phyloP scores from a whole-genome alignment of 2,329 filamentous ascomycete species.

The Fusarium algeriense region DNA sequence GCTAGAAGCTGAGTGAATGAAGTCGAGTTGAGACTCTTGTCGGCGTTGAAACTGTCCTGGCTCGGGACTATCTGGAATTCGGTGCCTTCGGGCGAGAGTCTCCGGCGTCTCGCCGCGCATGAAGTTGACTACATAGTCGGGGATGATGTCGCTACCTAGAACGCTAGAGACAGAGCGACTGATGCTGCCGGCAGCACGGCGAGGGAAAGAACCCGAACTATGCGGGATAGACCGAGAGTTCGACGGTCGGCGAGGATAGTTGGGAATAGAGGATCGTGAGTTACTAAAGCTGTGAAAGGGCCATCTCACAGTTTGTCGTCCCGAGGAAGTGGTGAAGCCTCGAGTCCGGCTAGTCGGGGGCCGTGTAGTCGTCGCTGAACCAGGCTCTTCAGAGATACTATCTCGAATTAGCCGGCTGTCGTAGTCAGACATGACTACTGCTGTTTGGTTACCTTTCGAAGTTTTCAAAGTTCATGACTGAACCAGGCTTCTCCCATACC shows the following conservation, averaged over 20 bases:
- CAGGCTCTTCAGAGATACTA: conserved; percentile 46
- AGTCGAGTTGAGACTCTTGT: conserved; percentile 32
- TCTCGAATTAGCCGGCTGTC: conserved; percentile 22
- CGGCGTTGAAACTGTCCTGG: conserved; percentile 39
- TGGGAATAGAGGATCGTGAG: conserved; percentile 44
- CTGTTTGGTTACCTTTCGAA: conserved; percentile 42
- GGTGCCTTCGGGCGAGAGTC: conserved; percentile 60
- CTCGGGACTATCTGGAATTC: conserved; percentile 46
- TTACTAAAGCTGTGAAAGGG: conserved; percentile 48
- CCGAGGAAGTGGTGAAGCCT: conserved; percentile 46
- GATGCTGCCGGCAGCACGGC: conserved; percentile 46
- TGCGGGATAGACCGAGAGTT: conserved; percentile 40
- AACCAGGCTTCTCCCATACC: conserved; percentile 43
- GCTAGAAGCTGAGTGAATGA: conserved; percentile 15
- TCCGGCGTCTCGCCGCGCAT: conserved; percentile 68
- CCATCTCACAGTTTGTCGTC: conserved; percentile 45
- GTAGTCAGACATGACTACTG: conserved; percentile 11
- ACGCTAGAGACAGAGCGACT: conserved; percentile 48
- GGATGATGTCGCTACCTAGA: conserved; percentile 61
- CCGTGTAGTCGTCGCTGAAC: conserved; percentile 29
- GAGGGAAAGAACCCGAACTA: conserved; percentile 42
- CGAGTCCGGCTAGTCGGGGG: conserved; percentile 43
- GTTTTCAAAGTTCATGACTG: conserved; percentile 45
- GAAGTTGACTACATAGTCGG: conserved; percentile 68
- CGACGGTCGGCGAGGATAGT: conserved; percentile 34